Conservation (phyloP, 169 alveolate genomes). For the Cryptosporidium xiaoi region DNA sequence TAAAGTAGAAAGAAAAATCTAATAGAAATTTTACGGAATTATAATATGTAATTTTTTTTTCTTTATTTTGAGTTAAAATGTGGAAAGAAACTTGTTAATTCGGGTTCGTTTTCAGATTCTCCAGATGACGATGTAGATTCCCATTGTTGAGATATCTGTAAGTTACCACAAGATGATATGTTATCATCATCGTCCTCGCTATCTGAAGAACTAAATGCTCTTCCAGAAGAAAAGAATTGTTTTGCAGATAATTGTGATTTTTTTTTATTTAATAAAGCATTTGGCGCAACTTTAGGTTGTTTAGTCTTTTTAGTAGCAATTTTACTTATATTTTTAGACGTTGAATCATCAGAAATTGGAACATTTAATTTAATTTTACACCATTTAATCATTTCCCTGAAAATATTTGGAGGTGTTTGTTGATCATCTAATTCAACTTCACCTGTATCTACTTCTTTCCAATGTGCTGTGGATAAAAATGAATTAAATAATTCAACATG, state of each 20-base stretch:
- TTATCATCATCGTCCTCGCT: conserved; percentile 45
- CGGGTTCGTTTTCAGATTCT: conserved; percentile 71
- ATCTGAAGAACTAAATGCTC: conserved; percentile 60
- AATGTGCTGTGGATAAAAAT: conserved; percentile 51
- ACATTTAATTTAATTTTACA: conserved; percentile 56
- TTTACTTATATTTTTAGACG: background rate
- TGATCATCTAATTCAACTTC: conserved; percentile 74
- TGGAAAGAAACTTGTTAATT: conserved; percentile 67
- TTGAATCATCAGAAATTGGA: conserved; percentile 15
- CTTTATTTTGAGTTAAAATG: conserved; percentile 64
- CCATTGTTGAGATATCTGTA: conserved; percentile 67
- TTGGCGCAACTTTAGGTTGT: conserved; percentile 1
- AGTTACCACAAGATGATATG: conserved; percentile 33
- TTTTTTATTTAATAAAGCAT: conserved; percentile 7
- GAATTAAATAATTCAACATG: conserved; percentile 69
- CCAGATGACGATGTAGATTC: conserved; percentile 58
- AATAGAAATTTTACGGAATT: background rate
- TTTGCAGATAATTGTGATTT: conserved; percentile 62
- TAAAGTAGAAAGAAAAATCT: background rate
- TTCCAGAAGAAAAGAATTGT: conserved; percentile 70
- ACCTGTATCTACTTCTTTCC: conserved; percentile 71
- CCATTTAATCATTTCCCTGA: conserved; percentile 66
- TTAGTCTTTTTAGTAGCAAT: background rate
- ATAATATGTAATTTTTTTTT: background rate
- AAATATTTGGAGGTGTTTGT: conserved; percentile 62